A percentile compares a stretch with the other conserved stretches of the same genome.
Conservation (phyloP, 176 grass and related monocot species). For the Melocanna baccifera region DNA sequence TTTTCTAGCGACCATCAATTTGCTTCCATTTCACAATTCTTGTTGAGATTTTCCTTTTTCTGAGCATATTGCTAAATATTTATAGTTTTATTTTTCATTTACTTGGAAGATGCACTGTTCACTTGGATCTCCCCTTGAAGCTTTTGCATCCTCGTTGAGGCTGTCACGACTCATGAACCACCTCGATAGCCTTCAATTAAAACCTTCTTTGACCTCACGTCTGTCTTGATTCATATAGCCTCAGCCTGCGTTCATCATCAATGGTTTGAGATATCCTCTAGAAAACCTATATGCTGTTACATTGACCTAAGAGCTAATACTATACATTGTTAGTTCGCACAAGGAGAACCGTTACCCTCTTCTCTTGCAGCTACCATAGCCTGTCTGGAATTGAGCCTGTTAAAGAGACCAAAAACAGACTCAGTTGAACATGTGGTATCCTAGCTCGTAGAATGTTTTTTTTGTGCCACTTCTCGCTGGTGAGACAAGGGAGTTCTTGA, state of each 20-base stretch:
- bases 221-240: background rate
- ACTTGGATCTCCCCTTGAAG: background rate
- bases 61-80: background rate
- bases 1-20: background rate
- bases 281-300: background rate
- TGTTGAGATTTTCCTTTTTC: background rate
- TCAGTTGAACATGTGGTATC: background rate
- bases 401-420: background rate
- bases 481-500: background rate
- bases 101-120: background rate
- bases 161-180: background rate
- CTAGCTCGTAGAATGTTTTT: background rate
- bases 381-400: background rate
- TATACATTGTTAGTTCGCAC: background rate
- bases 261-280: background rate
- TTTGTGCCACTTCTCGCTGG: background rate
- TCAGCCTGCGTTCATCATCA: background rate
- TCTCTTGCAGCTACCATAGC: background rate
- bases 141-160: background rate
- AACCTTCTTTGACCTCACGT: background rate
- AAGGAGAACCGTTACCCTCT: background rate
- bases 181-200: background rate
- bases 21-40: background rate
- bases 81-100: background rate
- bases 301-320: background rate